Percentiles rank a stretch among this genome's conserved stretches.
These are phyloP conservation scores for Leishmania tarentolae DNA, from an alignment of 208 protist species.

Conservation along the genomic window DNA sequence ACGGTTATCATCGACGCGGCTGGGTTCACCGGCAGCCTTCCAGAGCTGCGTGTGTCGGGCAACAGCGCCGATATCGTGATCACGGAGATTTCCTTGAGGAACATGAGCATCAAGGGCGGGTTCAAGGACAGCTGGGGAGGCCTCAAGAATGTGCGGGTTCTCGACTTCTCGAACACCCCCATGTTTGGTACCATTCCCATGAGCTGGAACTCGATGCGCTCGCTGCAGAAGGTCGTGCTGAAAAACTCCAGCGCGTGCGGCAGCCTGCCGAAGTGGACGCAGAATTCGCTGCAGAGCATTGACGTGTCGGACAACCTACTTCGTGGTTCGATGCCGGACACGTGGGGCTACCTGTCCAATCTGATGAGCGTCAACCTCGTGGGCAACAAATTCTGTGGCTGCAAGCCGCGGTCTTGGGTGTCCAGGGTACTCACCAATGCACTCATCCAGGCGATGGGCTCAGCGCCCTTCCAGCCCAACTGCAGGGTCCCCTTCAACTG, in stretches of 20 bases:
- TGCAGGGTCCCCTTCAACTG: constrained; percentile 10
- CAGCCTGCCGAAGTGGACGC: constrained; percentile 29
- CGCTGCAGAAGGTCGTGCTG: neutral
- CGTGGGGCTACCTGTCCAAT: constrained; percentile 10
- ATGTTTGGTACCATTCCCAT: constrained; percentile 22
- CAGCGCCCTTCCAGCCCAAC: neutral
- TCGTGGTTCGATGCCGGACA: constrained; percentile 11
- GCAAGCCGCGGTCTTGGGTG: constrained; percentile 14
- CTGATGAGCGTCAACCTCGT: constrained; percentile 16
- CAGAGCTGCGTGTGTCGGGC: neutral
- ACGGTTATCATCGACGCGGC: constrained; percentile 11
- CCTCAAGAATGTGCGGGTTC: neutral
- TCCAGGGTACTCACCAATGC: constrained; percentile 11
- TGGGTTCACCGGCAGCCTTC: constrained; percentile 4
- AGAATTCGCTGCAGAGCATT: constrained; percentile 5
- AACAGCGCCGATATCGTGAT: constrained; percentile 6
- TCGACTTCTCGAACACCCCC: constrained; percentile 21
- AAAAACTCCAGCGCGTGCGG: constrained; percentile 17
- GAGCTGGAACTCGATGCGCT: constrained; percentile 18
- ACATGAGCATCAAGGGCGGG: constrained; percentile 18
- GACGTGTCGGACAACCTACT: constrained; percentile 19
- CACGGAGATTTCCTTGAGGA: neutral
- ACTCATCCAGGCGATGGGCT: constrained; percentile 12
- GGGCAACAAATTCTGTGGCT: constrained; percentile 24
- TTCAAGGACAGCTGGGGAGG: constrained; percentile 20